These are phyloP conservation scores for Fusarium sp. DNA, from an alignment of 2,329 filamentous ascomycete species.

Conservation along the genomic window DNA sequence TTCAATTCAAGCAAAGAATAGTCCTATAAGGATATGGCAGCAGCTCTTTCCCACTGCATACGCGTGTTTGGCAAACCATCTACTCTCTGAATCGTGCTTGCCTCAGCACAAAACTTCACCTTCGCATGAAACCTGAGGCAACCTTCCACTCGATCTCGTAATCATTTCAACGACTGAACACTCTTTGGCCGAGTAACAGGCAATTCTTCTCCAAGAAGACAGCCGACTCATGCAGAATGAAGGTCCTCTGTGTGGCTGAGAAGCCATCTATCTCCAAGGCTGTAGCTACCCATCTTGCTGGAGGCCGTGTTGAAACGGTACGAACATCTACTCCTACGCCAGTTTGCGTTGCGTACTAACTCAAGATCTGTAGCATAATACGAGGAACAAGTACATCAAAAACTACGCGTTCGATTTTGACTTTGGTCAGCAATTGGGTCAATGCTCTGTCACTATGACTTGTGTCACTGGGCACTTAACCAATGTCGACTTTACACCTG, in stretches of 20 bases:
- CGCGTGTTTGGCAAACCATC: slow-evolving; percentile 9
- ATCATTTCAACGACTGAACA: slow-evolving; percentile 1
- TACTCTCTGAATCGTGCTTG: slow-evolving; percentile 26
- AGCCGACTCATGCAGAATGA: slow-evolving; percentile 53
- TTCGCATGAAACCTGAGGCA: slow-evolving; percentile 29
- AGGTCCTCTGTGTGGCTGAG: slow-evolving; percentile 67
- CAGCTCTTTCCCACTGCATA: slow-evolving; percentile 18
- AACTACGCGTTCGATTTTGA: slow-evolving; percentile 94
- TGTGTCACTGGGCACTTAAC: slow-evolving; percentile 91
- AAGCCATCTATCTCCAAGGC: slow-evolving; percentile 96
- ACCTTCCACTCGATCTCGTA: slow-evolving; percentile 10
- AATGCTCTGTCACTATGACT: slow-evolving; percentile 91
- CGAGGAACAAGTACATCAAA: slow-evolving; percentile 83
- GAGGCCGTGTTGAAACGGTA: slow-evolving; percentile 78
- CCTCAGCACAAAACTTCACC: slow-evolving; percentile 16
- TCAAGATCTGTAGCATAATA: slow-evolving; percentile 66
- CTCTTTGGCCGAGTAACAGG: background rate
- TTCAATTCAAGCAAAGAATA: background rate
- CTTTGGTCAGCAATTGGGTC: slow-evolving; percentile 84
- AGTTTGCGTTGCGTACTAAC: slow-evolving; percentile 37
- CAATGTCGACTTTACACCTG: slow-evolving; percentile 77
- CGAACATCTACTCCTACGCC: slow-evolving; percentile 46
- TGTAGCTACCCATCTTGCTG: slow-evolving; percentile 88
- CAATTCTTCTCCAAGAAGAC: background rate
- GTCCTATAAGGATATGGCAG: slow-evolving; percentile 19